These are phyloP conservation scores for Colletotrichum eremochloae DNA, from an alignment of 2,329 filamentous ascomycete species.

Conservation along the genomic window DNA sequence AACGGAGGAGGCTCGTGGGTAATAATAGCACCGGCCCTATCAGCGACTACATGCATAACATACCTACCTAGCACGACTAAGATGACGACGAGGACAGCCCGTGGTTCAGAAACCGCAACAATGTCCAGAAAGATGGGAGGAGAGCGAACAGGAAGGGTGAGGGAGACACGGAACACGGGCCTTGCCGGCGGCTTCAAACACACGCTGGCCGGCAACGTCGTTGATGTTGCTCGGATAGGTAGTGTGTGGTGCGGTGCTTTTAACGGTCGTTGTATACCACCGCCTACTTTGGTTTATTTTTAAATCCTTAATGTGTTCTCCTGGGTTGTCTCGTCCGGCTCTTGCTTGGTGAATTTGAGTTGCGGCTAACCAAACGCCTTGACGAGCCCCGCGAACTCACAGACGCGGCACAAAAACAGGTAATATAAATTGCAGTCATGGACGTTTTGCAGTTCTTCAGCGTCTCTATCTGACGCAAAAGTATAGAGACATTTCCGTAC, in stretches of 20 bases:
- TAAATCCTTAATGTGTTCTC: too few relatives aligned
- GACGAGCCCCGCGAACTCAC: neutral
- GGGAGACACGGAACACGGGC: neutral
- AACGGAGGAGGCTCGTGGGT: neutral
- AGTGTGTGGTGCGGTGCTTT: neutral
- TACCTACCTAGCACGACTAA: neutral
- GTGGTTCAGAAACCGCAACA: neutral
- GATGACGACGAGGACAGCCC: neutral
- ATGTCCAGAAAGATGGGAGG: neutral
- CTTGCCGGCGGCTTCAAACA: constrained; percentile 5
- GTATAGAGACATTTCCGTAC: too few relatives aligned
- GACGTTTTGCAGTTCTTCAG: too few relatives aligned
- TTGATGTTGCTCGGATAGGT: neutral
- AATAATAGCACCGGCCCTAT: neutral
- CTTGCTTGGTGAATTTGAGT: too few relatives aligned
- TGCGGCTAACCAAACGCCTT: neutral
- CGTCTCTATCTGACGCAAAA: too few relatives aligned
- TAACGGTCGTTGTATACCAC: neutral
- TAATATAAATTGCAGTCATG: too few relatives aligned
- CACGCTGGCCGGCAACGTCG: constrained; percentile 9
- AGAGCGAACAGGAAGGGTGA: neutral
- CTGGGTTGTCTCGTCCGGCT: neutral
- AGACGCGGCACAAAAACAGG: neutral
- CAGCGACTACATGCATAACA: neutral
- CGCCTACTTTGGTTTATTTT: neutral